Evolutionary conservation across 495 filamentous ascomycete species (phyloP), one percentile per base, ranked within the genome.

Genomic region (Penicillium antarcticum): DNA sequence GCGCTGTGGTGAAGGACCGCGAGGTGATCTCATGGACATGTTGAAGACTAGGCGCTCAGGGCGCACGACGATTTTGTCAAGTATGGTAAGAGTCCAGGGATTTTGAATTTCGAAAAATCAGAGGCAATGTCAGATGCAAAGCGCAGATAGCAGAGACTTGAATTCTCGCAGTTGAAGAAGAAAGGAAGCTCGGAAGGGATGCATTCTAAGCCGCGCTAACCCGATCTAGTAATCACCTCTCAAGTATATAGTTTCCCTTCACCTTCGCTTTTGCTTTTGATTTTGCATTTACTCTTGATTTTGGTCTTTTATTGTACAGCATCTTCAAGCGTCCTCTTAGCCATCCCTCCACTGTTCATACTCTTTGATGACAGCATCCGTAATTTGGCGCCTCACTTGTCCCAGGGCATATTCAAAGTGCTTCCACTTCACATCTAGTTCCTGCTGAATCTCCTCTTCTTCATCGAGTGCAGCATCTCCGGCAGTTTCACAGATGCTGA

Each of bases 401-500:
- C 63, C 61, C 38, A 89, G 75, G 5, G 88, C 87, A 40, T 71
- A 68, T 48, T 80, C 73, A 57, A 94, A 79, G 58, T 92, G 85
- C 52, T 71, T 73, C 77, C 78, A 80, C 23, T 66, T 64, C 33
- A 91, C 76, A 41, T 72, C 71, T 35, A 71, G 70, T 14, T 80
- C 70, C 42, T 72, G 60, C 31, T 60, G 68, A 23, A 64, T 76
- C 44, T 71, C 60, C 32, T 80, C 70, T 48, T 78, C 73, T 47
- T 80, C 78, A 49, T 81, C 73, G 60, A 86, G 63, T 7, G 80
- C 82, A n/a, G 73, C 67, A 63, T 83, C 75, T 18, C 77, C 77
- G 0, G 87, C 87, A 32, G 76, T 77, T 50, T 86, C 74, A 60
- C 92, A 97, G 5, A 97, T 85, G 17, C 79, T 83, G 41, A 88